Base-by-base conservation (phyloP, 2,329 filamentous ascomycete species). In the Colletotrichum costaricense region DNA sequence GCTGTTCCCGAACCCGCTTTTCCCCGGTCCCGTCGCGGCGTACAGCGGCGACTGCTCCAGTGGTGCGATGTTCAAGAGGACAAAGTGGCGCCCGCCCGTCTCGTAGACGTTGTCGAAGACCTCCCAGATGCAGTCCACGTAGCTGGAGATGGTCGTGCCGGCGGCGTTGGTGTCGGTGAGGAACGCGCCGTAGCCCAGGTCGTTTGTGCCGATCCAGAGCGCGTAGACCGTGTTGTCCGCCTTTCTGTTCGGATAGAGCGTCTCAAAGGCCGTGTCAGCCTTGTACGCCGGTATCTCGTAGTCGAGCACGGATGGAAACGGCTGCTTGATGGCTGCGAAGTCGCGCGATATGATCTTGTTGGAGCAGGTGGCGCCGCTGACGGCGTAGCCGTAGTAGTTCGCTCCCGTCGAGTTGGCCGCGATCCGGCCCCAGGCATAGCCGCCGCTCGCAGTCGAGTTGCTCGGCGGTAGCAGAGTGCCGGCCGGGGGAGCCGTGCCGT, bases 181-280 rank as follows among this genome's bases (percentile, higher is more conserved):
- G 78, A 95, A 93, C 9, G 88, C 92, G 64, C 86, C 82, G 69
- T 85, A 86, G 26, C 93, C 93, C 11, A 96, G 84, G 78, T 97
- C 94, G 79, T 96, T 96, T 28, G 93, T 95, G 3, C 94, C 94
- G 77, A 95, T 95, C 93, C 93, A 95, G 63, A 95, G 88, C 1
- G 90, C 87, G 78, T 95, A 95, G 2, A 94, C 90, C 0, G 93
- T 94, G 75, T 91, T 90, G 35, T 88, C 82, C 2, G 87, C 77
- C 2, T 84, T 86, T 58, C 86, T 81, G 75, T 85, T 77, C 0
- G 81, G 80, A 75, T 86, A 88, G 5, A 89, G 79, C 2, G 82
- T 79, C 69, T 82, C 79, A 65, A 81, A 85, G 4, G 80, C 78
- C 4, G 84, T 76, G 67, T 92, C 90, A 24, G 86, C 86, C 73